Evolutionary conservation across 345 rosid genomes (phyloP), one percentile per base, ranked within the genome.

Genomic region (Salix dunnii): DNA sequence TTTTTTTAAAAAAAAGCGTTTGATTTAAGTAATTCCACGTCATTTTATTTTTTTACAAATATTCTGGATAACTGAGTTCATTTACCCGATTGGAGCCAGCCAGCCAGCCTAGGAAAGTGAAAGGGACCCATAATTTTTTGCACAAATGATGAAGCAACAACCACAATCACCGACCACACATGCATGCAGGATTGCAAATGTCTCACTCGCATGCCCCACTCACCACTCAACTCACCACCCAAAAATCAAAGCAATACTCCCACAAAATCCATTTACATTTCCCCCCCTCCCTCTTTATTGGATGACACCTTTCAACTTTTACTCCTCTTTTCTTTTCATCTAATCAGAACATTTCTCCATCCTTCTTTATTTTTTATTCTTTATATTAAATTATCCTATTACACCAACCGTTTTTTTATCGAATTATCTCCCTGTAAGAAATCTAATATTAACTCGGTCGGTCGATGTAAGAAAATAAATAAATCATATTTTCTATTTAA

Each of bases 281-380:
- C 33, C 20, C 36, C 3, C 21, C 5, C 12, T 18, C 70, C 61
- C n/a, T 27, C 62, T 66, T 63, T 25, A 31, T 30, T 82, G 82
- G 78, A 58, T 73, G 4, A 69, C 81, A 67, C 27, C 79, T 70
- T 74, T 66, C 72, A 25, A 2, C 61, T 55, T 68, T 61, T 17
- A n/a, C 60, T 43, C 66, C 38, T 5, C 43, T 8, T 2, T 7
- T 4, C 2, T n/a, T 33, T 33, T 0, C 14, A 7, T 10, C 10
- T 7, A 23, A 23, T 4, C 28, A 49, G 3, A 7, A 28, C 0
- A 67, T 23, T 28, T 46, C 9, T 21, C 6, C 13, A 17, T 28
- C 9, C 53, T 3, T 4, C 20, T 71, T 27, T 17, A 10, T n/a
- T 53, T 18, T 48, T 51, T 7, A n/a, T 18, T 74, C 53, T 2